Evolutionary conservation across 1,284 basidiomycete genomes (phyloP).

Genomic region (Ceratobasidium sp.): DNA sequence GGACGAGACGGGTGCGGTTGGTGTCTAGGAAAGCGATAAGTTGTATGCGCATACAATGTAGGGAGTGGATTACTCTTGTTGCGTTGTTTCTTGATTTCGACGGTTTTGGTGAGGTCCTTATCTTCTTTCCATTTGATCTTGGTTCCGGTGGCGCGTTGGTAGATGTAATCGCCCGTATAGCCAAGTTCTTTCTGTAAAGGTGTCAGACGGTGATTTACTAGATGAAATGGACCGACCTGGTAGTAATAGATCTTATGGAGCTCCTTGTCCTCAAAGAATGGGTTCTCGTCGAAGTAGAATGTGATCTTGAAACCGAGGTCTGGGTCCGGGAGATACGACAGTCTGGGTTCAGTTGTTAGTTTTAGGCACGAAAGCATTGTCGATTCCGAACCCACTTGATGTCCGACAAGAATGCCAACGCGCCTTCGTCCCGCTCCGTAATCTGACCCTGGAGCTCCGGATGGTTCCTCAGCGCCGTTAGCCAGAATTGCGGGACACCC

Average conservation of each 20-base stretch:
- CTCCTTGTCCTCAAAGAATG: constrained; percentile 84
- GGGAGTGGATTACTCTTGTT: constrained; percentile 82
- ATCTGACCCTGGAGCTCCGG: constrained; percentile 86
- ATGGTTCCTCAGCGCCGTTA: constrained; percentile 94
- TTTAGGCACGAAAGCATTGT: background rate
- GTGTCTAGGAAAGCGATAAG: constrained; percentile 65
- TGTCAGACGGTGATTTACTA: background rate
- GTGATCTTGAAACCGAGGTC: constrained; percentile 74
- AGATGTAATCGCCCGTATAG: constrained; percentile 93
- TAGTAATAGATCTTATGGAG: constrained; percentile 96
- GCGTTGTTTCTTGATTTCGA: constrained; percentile 98
- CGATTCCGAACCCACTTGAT: constrained; percentile 50
- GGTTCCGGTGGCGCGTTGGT: constrained; percentile 89
- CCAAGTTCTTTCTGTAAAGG: constrained; percentile 74
- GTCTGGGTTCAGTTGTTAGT: constrained; percentile 45
- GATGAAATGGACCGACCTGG: constrained; percentile 56
- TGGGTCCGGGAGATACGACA: constrained; percentile 67
- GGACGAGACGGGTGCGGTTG: constrained; percentile 89
- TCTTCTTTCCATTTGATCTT: constrained; percentile 98
- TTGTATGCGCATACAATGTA: constrained; percentile 20
- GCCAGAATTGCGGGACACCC: constrained; percentile 97
- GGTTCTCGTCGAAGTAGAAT: constrained; percentile 84
- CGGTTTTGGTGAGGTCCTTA: constrained; percentile 95
- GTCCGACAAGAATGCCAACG: constrained; percentile 69
- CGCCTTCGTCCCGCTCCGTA: constrained; percentile 87